Evolutionary conservation across 441 rosid species (phyloP), one percentile per base, ranked within the genome.

Genomic region (Aleurites moluccanus): DNA sequence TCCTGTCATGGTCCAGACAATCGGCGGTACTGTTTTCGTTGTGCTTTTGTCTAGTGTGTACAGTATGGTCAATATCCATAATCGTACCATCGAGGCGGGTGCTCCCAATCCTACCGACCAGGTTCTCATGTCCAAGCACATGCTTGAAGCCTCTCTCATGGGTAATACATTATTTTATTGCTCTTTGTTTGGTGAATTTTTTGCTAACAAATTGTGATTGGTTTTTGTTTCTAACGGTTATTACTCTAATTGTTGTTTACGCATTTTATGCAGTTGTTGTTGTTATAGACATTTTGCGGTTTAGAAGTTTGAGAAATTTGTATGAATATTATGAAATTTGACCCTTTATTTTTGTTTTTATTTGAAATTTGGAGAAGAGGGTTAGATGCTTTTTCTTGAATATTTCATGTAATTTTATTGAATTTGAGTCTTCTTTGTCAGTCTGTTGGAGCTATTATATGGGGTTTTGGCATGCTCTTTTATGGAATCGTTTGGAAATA

Each of bases 131-230:
- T 81, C 97, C 50, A 84, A 69, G 62, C 88, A 86, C 83, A 84
- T 90, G 79, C 98, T 91, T 53, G 96, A 93, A 78, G 91, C 94
- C 72, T 87, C 98, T 84, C 93, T 93, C 25, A 88, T 93, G 96
- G 98, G 98, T 93, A 80, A n/a, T 55, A 7, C 8, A 20, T 9
- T 55, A 0, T n/a, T 60, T 60, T 28, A 11, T 27, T 60, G 38
- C 33, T 4, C 3, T 60, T 60, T 28, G 8, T 60, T 21, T 6
- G 6, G 25, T 27, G 49, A 20, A 13, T n/a, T 69, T 28, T 14
- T 21, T 16, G 44, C 47, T 28, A 50, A 49, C n/a, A 23, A n/a
- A 27, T 40, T 69, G 42, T 40, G 47, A 14, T 40, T 10, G n/a
- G 9, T 3, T 14, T 70, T 70, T n/a, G 49, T 11, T 27, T 69